Base-by-base conservation (phyloP, 2,329 filamentous ascomycete species). In the Sarocladium brachiariae region DNA sequence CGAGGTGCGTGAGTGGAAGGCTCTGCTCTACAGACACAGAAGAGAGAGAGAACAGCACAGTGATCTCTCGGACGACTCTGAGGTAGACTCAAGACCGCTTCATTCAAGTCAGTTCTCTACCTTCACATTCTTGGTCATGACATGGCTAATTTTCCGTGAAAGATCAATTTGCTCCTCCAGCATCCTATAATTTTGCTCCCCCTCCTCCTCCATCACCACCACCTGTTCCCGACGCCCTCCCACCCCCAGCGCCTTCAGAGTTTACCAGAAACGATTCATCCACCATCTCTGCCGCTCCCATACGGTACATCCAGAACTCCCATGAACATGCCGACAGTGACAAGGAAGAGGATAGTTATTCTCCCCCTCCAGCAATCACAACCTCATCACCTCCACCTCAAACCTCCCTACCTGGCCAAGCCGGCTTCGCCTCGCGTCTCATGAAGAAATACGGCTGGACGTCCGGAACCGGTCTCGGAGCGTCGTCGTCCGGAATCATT, bases 371-470 rank as follows among this genome's bases (percentile, higher is more conserved):
- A 7, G 70, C 78, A 60, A 72, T 76, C 33, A 68, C 77, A 57
- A 68, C 70, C 53, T 63, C 70, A 39, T 54, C 76, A 37, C 33
- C 4, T 23, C 39, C 23, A 11, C 16, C 18, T 37, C 49, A 18
- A 35, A 49, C 30, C 55, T 62, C 48, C 51, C 64, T 5, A 2
- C 89, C 90, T 0, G 89, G 89, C 14, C 87, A 95, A 65, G 80
- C 83, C 56, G 87, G 85, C 49, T 96, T 96, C 65, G 93, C 89
- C 0, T 81, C 90, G 57, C 86, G 90, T 30, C 79, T 97, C 51
- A 89, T 99, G 82, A 80, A 82, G 54, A 97, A 96, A 65, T 93
- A 96, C 69, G 93, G 93, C 51, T 97, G 91, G 88, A 85, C 83
- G 31, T 86, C 91, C 61, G 93, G 93, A 21, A 79, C 85, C 55